Conservation (phyloP, 1,284 basidiomycete species). For the Trichosporon inkin region DNA sequence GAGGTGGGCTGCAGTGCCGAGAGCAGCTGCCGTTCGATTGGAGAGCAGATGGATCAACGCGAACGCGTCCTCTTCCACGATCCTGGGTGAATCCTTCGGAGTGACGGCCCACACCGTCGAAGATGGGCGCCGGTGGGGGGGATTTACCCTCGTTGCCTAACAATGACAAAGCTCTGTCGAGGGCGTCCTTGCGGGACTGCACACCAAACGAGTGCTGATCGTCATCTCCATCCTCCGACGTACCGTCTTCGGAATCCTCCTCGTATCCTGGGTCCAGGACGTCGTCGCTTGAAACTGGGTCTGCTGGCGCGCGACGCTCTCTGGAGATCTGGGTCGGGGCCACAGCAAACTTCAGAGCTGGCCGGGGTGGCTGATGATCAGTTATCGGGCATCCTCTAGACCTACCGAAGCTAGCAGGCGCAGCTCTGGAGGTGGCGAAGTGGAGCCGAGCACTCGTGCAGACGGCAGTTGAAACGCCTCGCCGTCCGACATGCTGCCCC, state of each 20-base stretch:
- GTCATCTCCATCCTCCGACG: constrained; percentile 31
- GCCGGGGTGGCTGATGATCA: background rate
- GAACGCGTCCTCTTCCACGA: constrained; percentile 31
- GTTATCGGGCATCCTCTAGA: background rate
- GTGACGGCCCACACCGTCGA: background rate
- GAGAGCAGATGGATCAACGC: constrained; percentile 26
- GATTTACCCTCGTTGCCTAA: background rate
- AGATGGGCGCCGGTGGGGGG: background rate
- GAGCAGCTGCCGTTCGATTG: constrained; percentile 28
- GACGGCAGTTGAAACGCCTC: constrained; percentile 21
- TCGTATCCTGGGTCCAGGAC: constrained; percentile 28
- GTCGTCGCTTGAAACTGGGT: too few species aligned
- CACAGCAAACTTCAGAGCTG: constrained; percentile 34
- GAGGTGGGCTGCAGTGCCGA: constrained; percentile 40
- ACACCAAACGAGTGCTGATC: constrained; percentile 11
- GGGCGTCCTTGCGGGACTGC: constrained; percentile 21
- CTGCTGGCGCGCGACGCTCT: background rate
- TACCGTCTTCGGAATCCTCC: constrained; percentile 40
- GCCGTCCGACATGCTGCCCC: constrained; percentile 29
- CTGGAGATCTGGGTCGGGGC: constrained; percentile 12
- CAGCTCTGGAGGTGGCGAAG: background rate
- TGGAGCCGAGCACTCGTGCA: background rate
- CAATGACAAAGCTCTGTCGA: constrained; percentile 22
- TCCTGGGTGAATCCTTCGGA: background rate
- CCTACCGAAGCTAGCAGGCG: background rate